Conservation (phyloP, 225 moss, liverwort and hornwort genomes). For the Antitrichia curtipendula region DNA sequence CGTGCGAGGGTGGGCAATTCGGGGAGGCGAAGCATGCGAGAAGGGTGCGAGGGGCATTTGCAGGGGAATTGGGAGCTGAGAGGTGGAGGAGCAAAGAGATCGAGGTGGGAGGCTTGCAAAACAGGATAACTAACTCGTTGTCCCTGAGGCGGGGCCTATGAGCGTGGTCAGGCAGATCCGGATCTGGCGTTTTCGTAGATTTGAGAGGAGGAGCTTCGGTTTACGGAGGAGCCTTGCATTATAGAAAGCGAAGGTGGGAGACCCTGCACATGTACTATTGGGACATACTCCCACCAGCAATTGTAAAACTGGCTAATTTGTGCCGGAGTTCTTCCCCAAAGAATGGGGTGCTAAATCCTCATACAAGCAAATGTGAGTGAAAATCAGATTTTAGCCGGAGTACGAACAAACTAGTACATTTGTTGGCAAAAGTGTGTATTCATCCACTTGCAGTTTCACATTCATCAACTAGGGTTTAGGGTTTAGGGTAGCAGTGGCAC, state of each 20-base stretch:
- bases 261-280: neutral
- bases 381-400: too few species aligned
- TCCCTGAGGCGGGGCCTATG: neutral
- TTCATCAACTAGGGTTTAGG: too few species aligned
- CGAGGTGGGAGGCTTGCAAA: neutral
- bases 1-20: neutral
- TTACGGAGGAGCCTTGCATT: neutral
- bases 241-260: neutral
- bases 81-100: neutral
- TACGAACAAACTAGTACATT: too few species aligned
- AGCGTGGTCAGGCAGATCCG: neutral
- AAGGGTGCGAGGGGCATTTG: neutral
- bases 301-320: too few species aligned
- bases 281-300: too few species aligned
- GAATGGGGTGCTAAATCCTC: too few species aligned
- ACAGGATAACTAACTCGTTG: neutral
- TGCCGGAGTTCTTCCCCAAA: too few species aligned
- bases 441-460: too few species aligned
- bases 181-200: neutral
- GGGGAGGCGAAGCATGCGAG: neutral
- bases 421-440: too few species aligned
- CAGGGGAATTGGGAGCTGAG: neutral
- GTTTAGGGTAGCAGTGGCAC: too few species aligned
- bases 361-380: too few species aligned
- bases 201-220: neutral